phyloP scores from a whole-genome alignment of 768 basidiomycete genomes.

The Tubosaeta sp. region DNA sequence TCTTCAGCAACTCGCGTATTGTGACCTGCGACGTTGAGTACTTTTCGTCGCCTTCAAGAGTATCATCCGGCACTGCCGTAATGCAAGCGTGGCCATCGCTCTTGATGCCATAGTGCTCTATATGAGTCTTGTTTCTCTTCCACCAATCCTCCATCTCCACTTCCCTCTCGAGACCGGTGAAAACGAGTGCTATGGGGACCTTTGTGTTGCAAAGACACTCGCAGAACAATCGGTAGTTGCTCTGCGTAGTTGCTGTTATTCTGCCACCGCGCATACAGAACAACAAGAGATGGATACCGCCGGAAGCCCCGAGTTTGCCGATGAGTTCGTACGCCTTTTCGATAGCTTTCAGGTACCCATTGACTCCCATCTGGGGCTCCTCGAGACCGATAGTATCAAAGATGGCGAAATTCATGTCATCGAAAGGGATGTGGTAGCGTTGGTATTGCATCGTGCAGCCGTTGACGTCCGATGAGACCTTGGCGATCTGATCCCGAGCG shows the following conservation, averaged over 20 bases:
- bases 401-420: constrained; percentile 16
- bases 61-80: constrained; percentile 25
- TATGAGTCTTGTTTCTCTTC: constrained; percentile 23
- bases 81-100: constrained; percentile 32
- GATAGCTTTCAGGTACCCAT: constrained; percentile 22
- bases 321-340: constrained; percentile 36
- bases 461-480: constrained; percentile 26
- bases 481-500: constrained; percentile 18
- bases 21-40: constrained; percentile 19
- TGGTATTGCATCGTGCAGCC: constrained; percentile 36
- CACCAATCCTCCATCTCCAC: constrained; percentile 33
- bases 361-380: constrained; percentile 27
- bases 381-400: constrained; percentile 37
- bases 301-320: constrained; percentile 19
- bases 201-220: constrained; percentile 35
- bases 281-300: constrained; percentile 40
- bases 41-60: constrained; percentile 17
- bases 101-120: constrained; percentile 21
- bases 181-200: constrained; percentile 38
- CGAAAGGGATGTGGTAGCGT: constrained; percentile 25
- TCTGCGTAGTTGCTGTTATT: constrained; percentile 32
- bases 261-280: constrained; percentile 39
- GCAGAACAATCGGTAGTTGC: constrained; percentile 38
- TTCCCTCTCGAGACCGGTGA: constrained; percentile 40
- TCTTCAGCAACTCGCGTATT: constrained; percentile 18